A percentile compares a stretch with the other conserved stretches of the same genome.
These are phyloP conservation scores for Tetrapyrgos nigripes DNA, from an alignment of 1,284 basidiomycete species.

Conservation along the genomic window DNA sequence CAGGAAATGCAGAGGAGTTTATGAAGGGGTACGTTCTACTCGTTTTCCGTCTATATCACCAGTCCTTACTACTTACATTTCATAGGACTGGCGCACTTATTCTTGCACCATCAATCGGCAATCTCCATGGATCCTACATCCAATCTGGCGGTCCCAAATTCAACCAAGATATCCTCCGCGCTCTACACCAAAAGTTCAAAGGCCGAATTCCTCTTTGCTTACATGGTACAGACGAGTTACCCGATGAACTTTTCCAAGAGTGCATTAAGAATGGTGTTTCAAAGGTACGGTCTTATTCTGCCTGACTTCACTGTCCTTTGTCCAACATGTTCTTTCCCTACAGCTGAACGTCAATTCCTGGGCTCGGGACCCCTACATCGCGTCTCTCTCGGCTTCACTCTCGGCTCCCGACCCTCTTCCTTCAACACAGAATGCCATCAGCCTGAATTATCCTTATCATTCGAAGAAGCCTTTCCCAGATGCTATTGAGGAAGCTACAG, in stretches of 20 bases:
- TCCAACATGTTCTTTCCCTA: neutral
- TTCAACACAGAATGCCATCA: neutral
- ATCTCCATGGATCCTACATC: conserved; percentile 7
- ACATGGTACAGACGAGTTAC: conserved; percentile 53
- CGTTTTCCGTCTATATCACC: neutral
- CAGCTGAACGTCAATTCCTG: conserved; percentile 58
- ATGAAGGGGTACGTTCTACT: conserved; percentile 41
- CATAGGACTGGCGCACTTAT: conserved; percentile 52
- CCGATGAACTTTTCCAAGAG: conserved; percentile 49
- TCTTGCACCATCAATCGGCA: conserved; percentile 39
- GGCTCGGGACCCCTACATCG: conserved; percentile 52
- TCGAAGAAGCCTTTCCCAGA: conserved; percentile 49
- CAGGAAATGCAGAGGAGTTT: conserved; percentile 49
- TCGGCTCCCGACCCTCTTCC: conserved; percentile 8
- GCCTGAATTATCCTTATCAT: neutral
- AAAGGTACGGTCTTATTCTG: conserved; percentile 41
- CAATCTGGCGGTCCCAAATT: conserved; percentile 1
- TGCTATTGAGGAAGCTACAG: conserved; percentile 51
- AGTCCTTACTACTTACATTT: neutral
- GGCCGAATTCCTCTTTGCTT: conserved; percentile 47
- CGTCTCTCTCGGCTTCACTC: conserved; percentile 38
- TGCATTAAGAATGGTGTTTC: conserved; percentile 54
- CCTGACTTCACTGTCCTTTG: neutral
- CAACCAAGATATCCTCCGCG: conserved; percentile 36
- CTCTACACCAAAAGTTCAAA: conserved; percentile 42